Conservation (phyloP, 208 protist species). For the Spongospora subterranea region DNA sequence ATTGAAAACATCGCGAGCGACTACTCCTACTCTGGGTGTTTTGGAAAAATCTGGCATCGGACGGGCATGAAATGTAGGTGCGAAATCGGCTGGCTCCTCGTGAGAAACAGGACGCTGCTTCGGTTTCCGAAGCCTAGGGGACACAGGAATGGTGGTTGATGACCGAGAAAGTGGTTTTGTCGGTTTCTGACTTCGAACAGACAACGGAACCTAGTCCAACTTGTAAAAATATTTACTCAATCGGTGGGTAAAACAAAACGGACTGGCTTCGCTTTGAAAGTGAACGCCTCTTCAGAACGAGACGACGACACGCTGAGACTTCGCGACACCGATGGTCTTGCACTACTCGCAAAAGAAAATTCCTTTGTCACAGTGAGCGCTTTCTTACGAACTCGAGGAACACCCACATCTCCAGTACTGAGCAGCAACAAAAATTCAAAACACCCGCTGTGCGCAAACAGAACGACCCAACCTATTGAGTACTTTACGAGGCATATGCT, state of each 20-base stretch:
- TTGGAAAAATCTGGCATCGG: conserved; percentile 42
- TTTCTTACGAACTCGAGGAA: conserved; percentile 41
- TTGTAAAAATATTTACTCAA: neutral
- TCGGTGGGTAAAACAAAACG: neutral
- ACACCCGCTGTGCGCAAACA: neutral
- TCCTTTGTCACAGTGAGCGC: neutral
- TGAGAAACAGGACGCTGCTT: neutral
- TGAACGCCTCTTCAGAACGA: neutral
- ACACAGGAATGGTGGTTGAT: conserved; percentile 1
- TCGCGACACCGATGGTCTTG: neutral
- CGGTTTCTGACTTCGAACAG: neutral
- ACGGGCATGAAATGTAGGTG: neutral
- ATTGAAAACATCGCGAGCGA: neutral
- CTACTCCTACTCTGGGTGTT: neutral
- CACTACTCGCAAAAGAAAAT: conserved; percentile 7
- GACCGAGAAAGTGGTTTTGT: neutral
- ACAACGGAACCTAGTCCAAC: neutral
- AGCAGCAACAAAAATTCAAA: neutral
- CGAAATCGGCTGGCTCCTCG: neutral
- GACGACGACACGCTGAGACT: neutral
- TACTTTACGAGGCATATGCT: neutral
- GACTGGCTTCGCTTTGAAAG: conserved; percentile 18
- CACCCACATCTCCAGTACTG: conserved; percentile 47
- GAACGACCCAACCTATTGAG: neutral
- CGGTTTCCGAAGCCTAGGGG: neutral